A percentile compares a stretch with the other conserved stretches of the same genome.
Conservation (phyloP, 495 filamentous ascomycete genomes). For the Tuber umbilicatum region DNA sequence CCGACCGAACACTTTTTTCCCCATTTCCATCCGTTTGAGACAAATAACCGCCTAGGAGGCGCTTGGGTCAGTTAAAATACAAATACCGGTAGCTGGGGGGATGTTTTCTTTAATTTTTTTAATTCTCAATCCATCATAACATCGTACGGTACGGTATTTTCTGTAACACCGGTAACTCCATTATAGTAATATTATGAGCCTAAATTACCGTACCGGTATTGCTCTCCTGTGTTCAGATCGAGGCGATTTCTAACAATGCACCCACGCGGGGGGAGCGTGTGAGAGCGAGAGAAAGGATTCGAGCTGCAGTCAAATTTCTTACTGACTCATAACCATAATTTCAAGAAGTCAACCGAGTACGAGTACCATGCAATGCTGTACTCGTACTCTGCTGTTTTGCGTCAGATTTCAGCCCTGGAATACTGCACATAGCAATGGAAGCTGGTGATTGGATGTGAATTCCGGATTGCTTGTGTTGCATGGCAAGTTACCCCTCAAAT, state of each 20-base stretch:
- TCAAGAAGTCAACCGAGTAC: no score
- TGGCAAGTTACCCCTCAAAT: background rate
- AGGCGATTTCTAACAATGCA: background rate
- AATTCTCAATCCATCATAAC: no score
- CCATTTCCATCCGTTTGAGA: background rate
- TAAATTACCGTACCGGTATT: no score
- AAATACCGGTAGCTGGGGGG: background rate
- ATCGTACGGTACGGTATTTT: background rate
- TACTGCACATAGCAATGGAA: background rate
- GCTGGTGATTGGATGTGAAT: background rate
- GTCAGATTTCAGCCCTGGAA: background rate
- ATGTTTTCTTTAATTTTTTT: background rate
- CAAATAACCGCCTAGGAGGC: background rate
- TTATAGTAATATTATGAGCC: no score
- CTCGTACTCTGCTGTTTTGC: background rate
- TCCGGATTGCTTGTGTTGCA: no score
- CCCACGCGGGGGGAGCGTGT: no score
- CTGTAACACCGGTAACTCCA: no score
- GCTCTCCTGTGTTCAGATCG: background rate
- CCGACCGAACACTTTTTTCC: background rate
- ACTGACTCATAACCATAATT: conserved; percentile 4
- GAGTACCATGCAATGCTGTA: background rate
- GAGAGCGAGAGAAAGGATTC: no score
- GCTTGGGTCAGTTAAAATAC: background rate
- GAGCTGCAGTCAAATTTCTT: background rate